Conservation (phyloP, 2,329 filamentous ascomycete genomes). For the Colletotrichum truncatum region DNA sequence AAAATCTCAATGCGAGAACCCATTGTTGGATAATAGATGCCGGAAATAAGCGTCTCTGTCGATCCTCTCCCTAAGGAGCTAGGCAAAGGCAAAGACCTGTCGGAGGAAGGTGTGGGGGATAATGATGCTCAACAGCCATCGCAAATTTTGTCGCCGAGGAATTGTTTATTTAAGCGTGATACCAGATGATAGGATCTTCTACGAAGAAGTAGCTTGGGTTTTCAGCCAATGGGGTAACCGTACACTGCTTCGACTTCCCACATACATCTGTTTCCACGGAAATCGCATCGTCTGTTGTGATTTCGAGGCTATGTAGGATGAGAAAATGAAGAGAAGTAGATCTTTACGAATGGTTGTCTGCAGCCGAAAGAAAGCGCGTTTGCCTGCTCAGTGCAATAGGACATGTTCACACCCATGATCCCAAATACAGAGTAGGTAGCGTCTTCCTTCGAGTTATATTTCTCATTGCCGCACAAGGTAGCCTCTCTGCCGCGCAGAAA, state of each 20-base stretch:
- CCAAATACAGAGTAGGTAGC: conserved; percentile 39
- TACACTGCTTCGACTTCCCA: neutral
- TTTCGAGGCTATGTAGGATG: neutral
- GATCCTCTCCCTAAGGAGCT: no score
- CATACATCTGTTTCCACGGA: neutral
- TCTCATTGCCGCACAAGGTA: conserved; percentile 38
- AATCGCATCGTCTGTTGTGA: neutral
- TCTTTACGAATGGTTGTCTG: conserved; percentile 13
- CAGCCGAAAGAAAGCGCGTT: conserved; percentile 34
- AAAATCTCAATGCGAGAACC: no score
- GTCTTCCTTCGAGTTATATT: conserved; percentile 35
- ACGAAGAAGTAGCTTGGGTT: neutral
- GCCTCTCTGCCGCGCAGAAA: conserved; percentile 3
- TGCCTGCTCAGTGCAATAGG: conserved; percentile 38
- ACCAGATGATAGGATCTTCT: neutral
- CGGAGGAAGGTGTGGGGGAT: neutral
- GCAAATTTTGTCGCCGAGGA: neutral
- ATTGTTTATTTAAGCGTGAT: neutral
- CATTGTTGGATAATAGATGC: no score
- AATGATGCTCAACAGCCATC: neutral
- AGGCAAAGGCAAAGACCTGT: no score
- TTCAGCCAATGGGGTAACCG: neutral
- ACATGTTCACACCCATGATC: conserved; percentile 38
- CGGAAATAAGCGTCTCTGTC: no score
- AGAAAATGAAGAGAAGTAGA: neutral